Percentiles rank a stretch among this genome's conserved stretches.
Evolutionary conservation across 345 rosid species (phyloP).

Genomic region (Abelmoschus esculentus): DNA sequence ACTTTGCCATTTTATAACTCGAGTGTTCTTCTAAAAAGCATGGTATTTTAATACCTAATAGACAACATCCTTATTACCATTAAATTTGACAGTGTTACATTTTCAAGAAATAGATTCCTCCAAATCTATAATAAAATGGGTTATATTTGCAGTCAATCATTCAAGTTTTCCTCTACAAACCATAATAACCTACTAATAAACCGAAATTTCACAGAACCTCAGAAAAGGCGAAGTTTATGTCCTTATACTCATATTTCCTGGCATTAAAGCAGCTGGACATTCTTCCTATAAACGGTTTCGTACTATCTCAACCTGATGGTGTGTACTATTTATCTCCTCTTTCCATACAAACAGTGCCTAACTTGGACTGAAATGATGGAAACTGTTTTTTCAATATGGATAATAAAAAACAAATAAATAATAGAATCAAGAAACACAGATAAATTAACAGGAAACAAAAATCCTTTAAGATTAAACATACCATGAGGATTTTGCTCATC

Average conservation of each 20-base stretch:
- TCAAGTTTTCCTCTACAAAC: background rate
- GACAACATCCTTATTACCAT: background rate
- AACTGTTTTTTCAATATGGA: background rate
- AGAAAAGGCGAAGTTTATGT: background rate
- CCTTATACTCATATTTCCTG: background rate
- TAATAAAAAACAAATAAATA: background rate
- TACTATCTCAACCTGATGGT: too few species aligned
- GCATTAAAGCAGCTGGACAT: background rate
- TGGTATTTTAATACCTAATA: background rate
- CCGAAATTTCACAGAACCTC: background rate
- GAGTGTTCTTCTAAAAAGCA: background rate
- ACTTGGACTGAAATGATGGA: background rate
- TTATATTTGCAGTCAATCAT: background rate
- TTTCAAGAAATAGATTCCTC: background rate
- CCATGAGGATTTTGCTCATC: slow-evolving; percentile 73
- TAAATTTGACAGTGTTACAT: background rate
- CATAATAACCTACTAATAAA: background rate
- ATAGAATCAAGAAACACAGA: background rate
- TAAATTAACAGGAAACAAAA: background rate
- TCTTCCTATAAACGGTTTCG: background rate
- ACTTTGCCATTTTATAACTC: background rate
- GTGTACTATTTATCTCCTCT: background rate
- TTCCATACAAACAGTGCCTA: background rate
- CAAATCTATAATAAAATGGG: background rate
- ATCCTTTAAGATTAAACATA: slow-evolving; percentile 28